These are phyloP conservation scores for Zostera marina DNA, from an alignment of 116 monocot genomes.

Conservation along the genomic window DNA sequence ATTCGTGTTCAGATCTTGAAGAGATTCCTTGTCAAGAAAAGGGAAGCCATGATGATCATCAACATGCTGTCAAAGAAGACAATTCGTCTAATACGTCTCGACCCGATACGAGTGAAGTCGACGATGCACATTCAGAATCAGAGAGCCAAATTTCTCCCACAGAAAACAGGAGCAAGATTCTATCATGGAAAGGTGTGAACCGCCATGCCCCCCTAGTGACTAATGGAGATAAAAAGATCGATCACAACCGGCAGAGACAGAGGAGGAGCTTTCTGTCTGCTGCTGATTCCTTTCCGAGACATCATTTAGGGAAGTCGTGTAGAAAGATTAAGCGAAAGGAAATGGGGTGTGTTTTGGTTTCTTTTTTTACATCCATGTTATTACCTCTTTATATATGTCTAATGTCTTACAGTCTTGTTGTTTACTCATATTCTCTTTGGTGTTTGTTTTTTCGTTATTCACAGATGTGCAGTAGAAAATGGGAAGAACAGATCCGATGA, in stretches of 20 bases:
- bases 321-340: slow-evolving; percentile 43
- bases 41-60: not conserved
- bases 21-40: slow-evolving; percentile 6
- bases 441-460: slow-evolving; percentile 3
- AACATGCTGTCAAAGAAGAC: slow-evolving; percentile 23
- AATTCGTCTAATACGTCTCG: slow-evolving; percentile 19
- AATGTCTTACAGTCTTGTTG: no score
- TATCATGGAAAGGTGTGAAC: slow-evolving; percentile 58
- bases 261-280: slow-evolving; percentile 12
- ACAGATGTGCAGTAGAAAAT: slow-evolving; percentile 30
- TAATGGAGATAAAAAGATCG: slow-evolving; percentile 24
- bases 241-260: slow-evolving; percentile 41
- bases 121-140: slow-evolving; percentile 32
- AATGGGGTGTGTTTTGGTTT: slow-evolving; percentile 17
- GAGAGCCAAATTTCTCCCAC: slow-evolving; percentile 17
- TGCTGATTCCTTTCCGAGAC: slow-evolving; percentile 31
- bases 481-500: slow-evolving; percentile 12
- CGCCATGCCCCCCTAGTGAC: slow-evolving; percentile 16
- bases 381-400: not conserved
- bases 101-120: slow-evolving; percentile 29
- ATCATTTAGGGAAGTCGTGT: slow-evolving; percentile 62
- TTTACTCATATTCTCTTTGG: not conserved
- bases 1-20: slow-evolving; percentile 53
- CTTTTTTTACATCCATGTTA: no score
- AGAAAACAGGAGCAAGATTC: slow-evolving; percentile 26